phyloP scores from a whole-genome alignment of 768 basidiomycete genomes.

The Pisolithus microcarpus region DNA sequence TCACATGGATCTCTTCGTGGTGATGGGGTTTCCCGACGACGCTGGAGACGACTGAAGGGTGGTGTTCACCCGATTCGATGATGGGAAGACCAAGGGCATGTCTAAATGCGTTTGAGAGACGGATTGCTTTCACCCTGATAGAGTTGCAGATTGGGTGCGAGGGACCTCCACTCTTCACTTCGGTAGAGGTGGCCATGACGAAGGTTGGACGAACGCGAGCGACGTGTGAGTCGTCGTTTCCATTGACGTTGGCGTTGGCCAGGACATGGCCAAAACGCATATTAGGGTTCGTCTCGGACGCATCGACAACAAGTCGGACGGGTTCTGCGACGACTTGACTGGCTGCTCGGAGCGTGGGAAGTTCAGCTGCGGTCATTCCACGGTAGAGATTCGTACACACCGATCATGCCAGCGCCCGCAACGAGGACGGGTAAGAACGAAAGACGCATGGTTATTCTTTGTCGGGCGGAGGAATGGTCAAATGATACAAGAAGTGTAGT shows the following conservation, averaged over 20 bases:
- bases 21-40: not conserved
- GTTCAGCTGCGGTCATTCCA: not conserved
- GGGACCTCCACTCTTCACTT: slow-evolving; percentile 7
- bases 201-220: slow-evolving; percentile 12
- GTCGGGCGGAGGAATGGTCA: not conserved
- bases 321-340: slow-evolving; percentile 43
- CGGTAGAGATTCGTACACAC: slow-evolving; percentile 14
- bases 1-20: slow-evolving; percentile 22
- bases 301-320: slow-evolving; percentile 37
- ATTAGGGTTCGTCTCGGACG: slow-evolving; percentile 25
- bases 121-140: slow-evolving; percentile 42
- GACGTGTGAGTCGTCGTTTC: slow-evolving; percentile 18
- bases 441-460: slow-evolving; percentile 28
- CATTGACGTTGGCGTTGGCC: slow-evolving; percentile 26
- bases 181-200: slow-evolving; percentile 6
- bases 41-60: not conserved
- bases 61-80: slow-evolving; percentile 26
- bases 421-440: slow-evolving; percentile 30
- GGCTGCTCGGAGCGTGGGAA: slow-evolving; percentile 10
- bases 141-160: slow-evolving; percentile 28
- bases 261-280: slow-evolving; percentile 34
- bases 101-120: slow-evolving; percentile 49
- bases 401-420: slow-evolving; percentile 27
- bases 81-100: slow-evolving; percentile 48
- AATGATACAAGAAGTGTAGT: not conserved